These are phyloP conservation scores for Penicillium mononematosum DNA, from an alignment of 495 filamentous ascomycete genomes.

Conservation along the genomic window DNA sequence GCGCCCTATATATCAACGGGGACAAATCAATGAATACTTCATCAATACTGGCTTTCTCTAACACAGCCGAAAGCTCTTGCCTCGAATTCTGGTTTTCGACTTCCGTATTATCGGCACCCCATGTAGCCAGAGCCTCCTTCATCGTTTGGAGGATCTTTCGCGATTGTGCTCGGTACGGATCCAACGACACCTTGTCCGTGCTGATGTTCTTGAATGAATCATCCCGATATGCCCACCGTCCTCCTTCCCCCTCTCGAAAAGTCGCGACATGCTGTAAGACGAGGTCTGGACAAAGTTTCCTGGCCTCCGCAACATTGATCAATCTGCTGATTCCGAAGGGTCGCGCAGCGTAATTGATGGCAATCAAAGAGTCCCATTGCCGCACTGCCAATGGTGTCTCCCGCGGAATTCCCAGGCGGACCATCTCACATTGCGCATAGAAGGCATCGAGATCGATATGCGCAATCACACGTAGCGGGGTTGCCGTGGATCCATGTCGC, in stretches of 20 bases:
- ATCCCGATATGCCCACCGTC: conserved; percentile 84
- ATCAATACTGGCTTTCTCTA: conserved; percentile 90
- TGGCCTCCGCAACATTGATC: conserved; percentile 75
- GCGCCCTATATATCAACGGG: conserved; percentile 69
- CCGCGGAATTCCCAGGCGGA: conserved; percentile 71
- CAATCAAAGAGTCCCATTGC: conserved; percentile 76
- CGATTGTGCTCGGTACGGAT: conserved; percentile 87
- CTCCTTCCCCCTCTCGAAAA: conserved; percentile 84
- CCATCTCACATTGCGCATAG: conserved; percentile 95
- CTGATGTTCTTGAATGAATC: conserved; percentile 71
- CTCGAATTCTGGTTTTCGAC: conserved; percentile 44
- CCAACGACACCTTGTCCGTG: conserved; percentile 88
- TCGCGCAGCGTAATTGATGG: conserved; percentile 91
- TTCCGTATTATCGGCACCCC: conserved; percentile 23
- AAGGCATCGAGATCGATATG: conserved; percentile 97
- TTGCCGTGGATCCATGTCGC: conserved; percentile 63
- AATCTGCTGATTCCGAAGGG: conserved; percentile 74
- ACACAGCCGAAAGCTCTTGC: conserved; percentile 49
- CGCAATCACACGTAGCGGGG: conserved; percentile 81
- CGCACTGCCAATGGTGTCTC: conserved; percentile 88
- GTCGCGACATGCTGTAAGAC: conserved; percentile 92
- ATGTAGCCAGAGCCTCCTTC: conserved; percentile 61
- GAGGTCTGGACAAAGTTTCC: conserved; percentile 80
- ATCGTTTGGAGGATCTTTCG: conserved; percentile 78
- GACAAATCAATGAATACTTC: conserved; percentile 94